These are phyloP conservation scores for Eutrema heterophyllum DNA, from an alignment of 345 rosid species.

Conservation along the genomic window DNA sequence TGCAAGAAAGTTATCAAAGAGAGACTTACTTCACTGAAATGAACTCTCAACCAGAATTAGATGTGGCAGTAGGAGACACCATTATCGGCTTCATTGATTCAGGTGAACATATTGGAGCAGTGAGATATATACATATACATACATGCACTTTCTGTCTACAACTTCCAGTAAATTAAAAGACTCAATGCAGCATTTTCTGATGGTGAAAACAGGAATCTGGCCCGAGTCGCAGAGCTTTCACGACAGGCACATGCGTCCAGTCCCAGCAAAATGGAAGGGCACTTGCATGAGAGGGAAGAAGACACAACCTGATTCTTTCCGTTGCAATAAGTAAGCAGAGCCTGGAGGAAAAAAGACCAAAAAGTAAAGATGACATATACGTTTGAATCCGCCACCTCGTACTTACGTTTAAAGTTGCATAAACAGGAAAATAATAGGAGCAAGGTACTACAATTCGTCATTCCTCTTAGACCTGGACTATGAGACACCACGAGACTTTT, in stretches of 20 bases:
- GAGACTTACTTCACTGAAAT: constrained; percentile 7
- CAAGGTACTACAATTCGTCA: constrained; percentile 30
- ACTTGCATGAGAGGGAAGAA: constrained; percentile 29
- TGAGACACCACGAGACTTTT: constrained; percentile 28
- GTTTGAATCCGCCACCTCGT: background rate
- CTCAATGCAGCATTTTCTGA: background rate
- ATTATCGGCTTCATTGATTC: constrained; percentile 25
- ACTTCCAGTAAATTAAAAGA: background rate
- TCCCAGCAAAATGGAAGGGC: constrained; percentile 26
- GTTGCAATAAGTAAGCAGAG: constrained; percentile 16
- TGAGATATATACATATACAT: background rate
- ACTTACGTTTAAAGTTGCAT: background rate
- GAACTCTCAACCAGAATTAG: constrained; percentile 2
- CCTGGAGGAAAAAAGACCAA: background rate
- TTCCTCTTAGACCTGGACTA: constrained; percentile 24
- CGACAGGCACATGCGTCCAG: constrained; percentile 20
- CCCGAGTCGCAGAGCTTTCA: constrained; percentile 23
- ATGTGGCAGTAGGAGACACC: constrained; percentile 17
- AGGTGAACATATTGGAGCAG: constrained; percentile 9
- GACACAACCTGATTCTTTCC: constrained; percentile 16
- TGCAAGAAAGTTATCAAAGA: constrained; percentile 31
- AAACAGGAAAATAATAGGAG: constrained; percentile 25
- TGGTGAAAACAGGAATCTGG: constrained; percentile 23
- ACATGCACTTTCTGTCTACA: background rate
- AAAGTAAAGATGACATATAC: background rate